Evolutionary conservation across 163 green algal genomes (phyloP).

Genomic region (Scenedesmus sp.): DNA sequence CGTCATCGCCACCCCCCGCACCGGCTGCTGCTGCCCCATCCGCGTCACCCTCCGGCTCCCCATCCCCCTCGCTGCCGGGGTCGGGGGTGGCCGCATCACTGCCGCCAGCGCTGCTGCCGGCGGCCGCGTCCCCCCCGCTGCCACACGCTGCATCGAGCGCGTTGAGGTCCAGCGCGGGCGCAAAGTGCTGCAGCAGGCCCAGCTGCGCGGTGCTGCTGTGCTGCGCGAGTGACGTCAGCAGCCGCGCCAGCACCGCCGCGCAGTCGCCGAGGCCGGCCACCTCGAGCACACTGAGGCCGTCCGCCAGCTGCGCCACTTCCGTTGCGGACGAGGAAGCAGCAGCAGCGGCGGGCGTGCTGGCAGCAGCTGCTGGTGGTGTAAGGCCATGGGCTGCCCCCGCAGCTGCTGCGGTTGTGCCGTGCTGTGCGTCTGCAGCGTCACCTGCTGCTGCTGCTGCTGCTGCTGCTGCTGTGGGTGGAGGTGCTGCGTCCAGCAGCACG

Average conservation of each 20-base stretch:
- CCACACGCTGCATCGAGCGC: conserved; percentile 51
- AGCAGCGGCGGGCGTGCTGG: not conserved
- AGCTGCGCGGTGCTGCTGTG: conserved; percentile 65
- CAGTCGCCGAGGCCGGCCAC: conserved; percentile 35
- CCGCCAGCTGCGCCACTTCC: conserved; percentile 59
- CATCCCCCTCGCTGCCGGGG: not conserved
- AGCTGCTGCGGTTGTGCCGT: not conserved
- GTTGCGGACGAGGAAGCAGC: conserved; percentile 12
- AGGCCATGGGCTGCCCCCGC: not conserved
- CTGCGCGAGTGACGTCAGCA: conserved; percentile 74
- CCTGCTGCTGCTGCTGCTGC: not conserved
- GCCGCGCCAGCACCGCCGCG: conserved; percentile 61
- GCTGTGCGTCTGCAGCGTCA: not conserved
- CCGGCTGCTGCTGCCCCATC: conserved; percentile 19
- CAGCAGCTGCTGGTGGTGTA: not conserved
- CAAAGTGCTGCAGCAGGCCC: conserved; percentile 72
- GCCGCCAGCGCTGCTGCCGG: not conserved
- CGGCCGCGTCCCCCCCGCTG: not conserved
- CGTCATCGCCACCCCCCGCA: not conserved
- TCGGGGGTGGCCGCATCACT: not conserved
- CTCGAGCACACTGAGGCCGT: conserved; percentile 57
- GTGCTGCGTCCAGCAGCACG: conserved; percentile 32
- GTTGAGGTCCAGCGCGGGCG: conserved; percentile 57
- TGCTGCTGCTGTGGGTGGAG: conserved; percentile 12
- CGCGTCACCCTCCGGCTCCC: not conserved